These are phyloP conservation scores for Zalaria obscura DNA, from an alignment of 2,329 filamentous ascomycete genomes.

Conservation along the genomic window DNA sequence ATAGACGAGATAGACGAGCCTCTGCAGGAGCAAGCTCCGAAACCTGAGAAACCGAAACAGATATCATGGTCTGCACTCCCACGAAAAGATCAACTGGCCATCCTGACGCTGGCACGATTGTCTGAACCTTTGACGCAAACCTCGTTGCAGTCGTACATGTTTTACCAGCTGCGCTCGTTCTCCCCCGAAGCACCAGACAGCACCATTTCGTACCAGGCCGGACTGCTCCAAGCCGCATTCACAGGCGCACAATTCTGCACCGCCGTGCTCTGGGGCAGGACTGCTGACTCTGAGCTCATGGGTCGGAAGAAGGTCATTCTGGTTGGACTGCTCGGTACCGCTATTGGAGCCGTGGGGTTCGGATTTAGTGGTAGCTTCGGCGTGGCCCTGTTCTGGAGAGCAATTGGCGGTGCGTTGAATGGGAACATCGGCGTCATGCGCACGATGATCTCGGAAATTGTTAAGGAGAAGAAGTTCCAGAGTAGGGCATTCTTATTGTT, in stretches of 20 bases:
- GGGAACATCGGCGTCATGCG: constrained; percentile 63
- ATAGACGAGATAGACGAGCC: constrained; percentile 8
- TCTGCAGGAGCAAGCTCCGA: background rate
- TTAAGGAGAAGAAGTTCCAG: constrained; percentile 50
- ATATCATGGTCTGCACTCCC: constrained; percentile 63
- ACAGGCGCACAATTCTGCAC: constrained; percentile 72
- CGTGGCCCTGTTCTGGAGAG: constrained; percentile 49
- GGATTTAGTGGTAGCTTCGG: constrained; percentile 52
- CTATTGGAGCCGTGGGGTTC: constrained; percentile 51
- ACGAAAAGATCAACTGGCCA: constrained; percentile 59
- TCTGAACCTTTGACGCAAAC: constrained; percentile 75
- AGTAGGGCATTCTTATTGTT: constrained; percentile 43
- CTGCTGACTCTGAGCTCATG: constrained; percentile 45
- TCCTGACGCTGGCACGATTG: constrained; percentile 64
- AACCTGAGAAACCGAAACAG: constrained; percentile 24
- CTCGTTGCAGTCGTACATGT: constrained; percentile 66
- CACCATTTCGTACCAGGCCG: constrained; percentile 62
- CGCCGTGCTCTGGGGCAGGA: constrained; percentile 66
- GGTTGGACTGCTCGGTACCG: constrained; percentile 59
- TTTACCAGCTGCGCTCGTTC: constrained; percentile 78
- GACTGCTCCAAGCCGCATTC: constrained; percentile 65
- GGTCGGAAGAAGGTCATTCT: constrained; percentile 69
- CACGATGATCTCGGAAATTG: constrained; percentile 60
- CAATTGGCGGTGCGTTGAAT: constrained; percentile 52
- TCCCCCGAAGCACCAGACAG: constrained; percentile 36